These are phyloP conservation scores for Fraxinus albicans DNA, from an alignment of 305 asterid species.

Conservation along the genomic window DNA sequence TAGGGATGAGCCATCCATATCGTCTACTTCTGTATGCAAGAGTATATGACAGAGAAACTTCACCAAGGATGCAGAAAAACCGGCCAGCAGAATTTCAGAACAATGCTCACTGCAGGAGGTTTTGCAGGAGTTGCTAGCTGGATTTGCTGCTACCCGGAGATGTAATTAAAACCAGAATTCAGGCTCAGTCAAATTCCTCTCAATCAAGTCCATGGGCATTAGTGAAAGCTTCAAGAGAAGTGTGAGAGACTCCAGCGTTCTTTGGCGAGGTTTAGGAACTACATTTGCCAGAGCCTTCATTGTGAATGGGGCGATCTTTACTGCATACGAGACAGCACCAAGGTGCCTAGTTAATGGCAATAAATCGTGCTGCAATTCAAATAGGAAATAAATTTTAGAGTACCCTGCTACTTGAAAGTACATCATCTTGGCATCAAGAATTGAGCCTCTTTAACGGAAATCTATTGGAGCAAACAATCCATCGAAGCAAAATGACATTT, in stretches of 20 bases:
- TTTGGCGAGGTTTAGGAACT: constrained; percentile 77
- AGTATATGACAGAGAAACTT: constrained; percentile 49
- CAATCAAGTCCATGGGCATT: constrained; percentile 33
- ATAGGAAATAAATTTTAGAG: constrained; percentile 24
- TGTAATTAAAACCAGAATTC: constrained; percentile 70
- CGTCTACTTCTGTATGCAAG: constrained; percentile 50
- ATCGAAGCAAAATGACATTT: neutral
- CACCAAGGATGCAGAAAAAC: constrained; percentile 67
- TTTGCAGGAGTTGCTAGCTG: constrained; percentile 81
- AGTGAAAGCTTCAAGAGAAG: constrained; percentile 38
- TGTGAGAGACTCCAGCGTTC: constrained; percentile 36
- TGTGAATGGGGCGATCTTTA: constrained; percentile 65
- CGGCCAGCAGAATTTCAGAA: constrained; percentile 43
- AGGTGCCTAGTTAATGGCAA: constrained; percentile 38
- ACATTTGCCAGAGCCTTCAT: constrained; percentile 63
- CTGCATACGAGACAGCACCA: constrained; percentile 67
- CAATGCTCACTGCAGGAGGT: constrained; percentile 74
- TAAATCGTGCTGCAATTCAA: constrained; percentile 22
- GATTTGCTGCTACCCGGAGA: constrained; percentile 73
- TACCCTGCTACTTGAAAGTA: neutral
- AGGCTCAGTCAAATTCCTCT: constrained; percentile 41
- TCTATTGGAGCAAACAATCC: neutral
- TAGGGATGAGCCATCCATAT: constrained; percentile 74
- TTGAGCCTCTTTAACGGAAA: neutral
- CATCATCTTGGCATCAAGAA: neutral